Evolutionary conservation across 2,329 filamentous ascomycete genomes (phyloP), one percentile per base, ranked within the genome.

Genomic region (Colletotrichum trifolii): DNA sequence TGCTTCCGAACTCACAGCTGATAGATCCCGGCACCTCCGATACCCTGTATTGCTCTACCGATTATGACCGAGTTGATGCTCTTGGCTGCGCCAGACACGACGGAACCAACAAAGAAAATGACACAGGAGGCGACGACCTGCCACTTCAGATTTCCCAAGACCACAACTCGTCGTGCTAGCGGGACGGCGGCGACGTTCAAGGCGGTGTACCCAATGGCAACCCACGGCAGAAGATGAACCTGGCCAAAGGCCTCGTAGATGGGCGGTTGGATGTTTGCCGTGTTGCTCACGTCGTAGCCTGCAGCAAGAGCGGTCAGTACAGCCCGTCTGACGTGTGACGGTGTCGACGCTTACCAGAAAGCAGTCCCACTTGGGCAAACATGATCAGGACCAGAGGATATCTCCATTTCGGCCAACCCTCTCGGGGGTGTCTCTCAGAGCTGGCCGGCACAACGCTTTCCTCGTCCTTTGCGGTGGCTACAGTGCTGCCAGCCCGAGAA

Each of bases 251-350:
- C 84, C 56, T 83, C 76, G 72, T 89, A 89, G 53, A 89, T 82
- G 4, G 84, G 85, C 8, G 76, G 77, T 72, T 88, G 88, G 52
- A 86, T 83, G 68, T 87, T 83, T 8, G 85, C 82, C 15, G 82
- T 79, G 59, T 83, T 80, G 66, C 77, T 78, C 8, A 79, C 73
- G 64, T 81, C 78, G 69, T 80, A 81, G 15, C 78, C 79, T 79
- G 1, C 2, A 11, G 33, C 3, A 25, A 13, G 13, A 10, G 2
- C 6, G 8, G 13, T 33, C 1, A n/a, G 6, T 5, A 8, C 49
- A 8, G 25, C 5, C 43, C 1, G 7, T 25, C 15, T 9, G 25
- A 25, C 25, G 25, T 25, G 25, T 25, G 25, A 5, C 25, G 25
- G 25, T 25, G 25, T 25, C 25, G 25, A 25, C 4, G 25, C 25